These are phyloP conservation scores for Candida tropicalis DNA, from an alignment of 1,139 yeast species.

Conservation along the genomic window DNA sequence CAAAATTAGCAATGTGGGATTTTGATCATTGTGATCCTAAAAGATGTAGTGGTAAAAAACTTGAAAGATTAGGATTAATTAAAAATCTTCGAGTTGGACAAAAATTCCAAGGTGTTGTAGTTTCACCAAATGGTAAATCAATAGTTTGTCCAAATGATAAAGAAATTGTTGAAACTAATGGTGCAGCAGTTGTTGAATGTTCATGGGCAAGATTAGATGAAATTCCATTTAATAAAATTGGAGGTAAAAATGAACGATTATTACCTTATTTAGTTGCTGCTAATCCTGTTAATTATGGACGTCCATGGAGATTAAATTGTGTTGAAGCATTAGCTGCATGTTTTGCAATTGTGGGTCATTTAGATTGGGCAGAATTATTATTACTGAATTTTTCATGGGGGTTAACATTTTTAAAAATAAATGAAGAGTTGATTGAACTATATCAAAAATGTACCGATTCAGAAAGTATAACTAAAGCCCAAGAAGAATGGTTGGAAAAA, in stretches of 20 bases:
- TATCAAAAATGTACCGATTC: constrained; percentile 84
- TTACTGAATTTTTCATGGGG: constrained; percentile 93
- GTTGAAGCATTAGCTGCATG: constrained; percentile 98
- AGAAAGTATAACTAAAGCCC: constrained; percentile 71
- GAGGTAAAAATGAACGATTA: constrained; percentile 86
- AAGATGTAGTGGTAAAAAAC: constrained; percentile 93
- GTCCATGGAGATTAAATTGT: constrained; percentile 95
- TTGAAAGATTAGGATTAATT: constrained; percentile 85
- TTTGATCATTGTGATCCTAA: constrained; percentile 99
- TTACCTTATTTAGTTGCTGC: constrained; percentile 95
- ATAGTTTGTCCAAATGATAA: constrained; percentile 91
- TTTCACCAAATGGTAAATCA: constrained; percentile 88
- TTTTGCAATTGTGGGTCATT: constrained; percentile 89
- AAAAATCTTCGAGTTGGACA: constrained; percentile 83
- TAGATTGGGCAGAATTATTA: constrained; percentile 83
- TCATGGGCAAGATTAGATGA: constrained; percentile 98
- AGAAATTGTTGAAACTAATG: constrained; percentile 73
- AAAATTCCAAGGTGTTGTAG: constrained; percentile 87
- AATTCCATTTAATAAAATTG: constrained; percentile 89
- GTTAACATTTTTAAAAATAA: constrained; percentile 76
- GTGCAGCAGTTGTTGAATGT: constrained; percentile 97
- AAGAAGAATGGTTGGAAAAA: constrained; percentile 71
- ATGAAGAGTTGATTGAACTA: constrained; percentile 71
- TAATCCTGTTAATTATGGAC: constrained; percentile 94
- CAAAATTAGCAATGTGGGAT: constrained; percentile 89